Conservation (phyloP, 306 rosid genomes). For the Pueraria montana region DNA sequence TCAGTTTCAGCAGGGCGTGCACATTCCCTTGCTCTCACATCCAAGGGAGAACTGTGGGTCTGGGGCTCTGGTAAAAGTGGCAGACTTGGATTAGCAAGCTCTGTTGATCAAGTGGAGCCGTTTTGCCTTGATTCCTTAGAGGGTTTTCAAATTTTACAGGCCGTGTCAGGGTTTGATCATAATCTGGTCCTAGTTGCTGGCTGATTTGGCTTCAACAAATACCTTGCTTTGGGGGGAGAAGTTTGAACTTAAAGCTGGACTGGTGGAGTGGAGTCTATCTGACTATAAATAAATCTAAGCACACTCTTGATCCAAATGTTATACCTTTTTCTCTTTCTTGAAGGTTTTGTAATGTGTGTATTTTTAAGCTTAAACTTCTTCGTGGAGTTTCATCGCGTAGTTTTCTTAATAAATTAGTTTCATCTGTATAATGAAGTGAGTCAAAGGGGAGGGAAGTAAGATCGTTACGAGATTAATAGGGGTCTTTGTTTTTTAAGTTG, state of each 20-base stretch:
- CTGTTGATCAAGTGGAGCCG: conserved; percentile 79
- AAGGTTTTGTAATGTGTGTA: conserved; percentile 16
- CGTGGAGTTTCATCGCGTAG: neutral
- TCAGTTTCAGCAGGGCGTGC: conserved; percentile 85
- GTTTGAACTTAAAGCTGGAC: neutral
- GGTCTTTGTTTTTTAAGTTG: neutral
- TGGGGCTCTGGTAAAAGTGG: conserved; percentile 97
- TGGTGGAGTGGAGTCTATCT: neutral
- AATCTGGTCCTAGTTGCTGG: conserved; percentile 75
- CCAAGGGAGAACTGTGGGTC: conserved; percentile 79
- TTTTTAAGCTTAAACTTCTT: conserved; percentile 23
- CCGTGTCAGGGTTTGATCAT: conserved; percentile 93
- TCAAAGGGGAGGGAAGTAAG: neutral
- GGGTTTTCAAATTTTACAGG: conserved; percentile 76
- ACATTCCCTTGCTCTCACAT: conserved; percentile 80
- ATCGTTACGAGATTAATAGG: neutral
- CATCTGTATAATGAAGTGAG: neutral
- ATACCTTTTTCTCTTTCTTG: neutral
- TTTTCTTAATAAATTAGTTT: neutral
- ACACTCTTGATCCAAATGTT: conserved; percentile 36
- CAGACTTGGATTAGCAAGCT: conserved; percentile 86
- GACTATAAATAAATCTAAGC: conserved; percentile 31
- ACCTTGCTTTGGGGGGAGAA: neutral
- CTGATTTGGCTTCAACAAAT: conserved; percentile 50
- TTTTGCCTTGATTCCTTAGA: conserved; percentile 66